Base-by-base conservation (phyloP, 2,329 filamentous ascomycete species). In the Nemania abortiva region DNA sequence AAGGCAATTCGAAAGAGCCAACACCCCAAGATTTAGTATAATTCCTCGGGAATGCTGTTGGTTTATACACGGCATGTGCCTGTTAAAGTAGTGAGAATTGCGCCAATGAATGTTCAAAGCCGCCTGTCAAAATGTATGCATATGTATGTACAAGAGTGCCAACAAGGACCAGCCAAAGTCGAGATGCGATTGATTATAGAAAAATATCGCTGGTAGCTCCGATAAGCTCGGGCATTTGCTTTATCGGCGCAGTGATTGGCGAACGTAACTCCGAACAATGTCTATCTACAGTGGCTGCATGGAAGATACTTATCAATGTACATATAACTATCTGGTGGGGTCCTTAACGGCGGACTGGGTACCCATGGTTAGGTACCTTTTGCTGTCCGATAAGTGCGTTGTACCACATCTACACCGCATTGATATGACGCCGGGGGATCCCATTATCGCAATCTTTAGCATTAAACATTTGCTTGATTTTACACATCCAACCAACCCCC, bases 201-300 rank as follows among this genome's bases (percentile, higher is more conserved):
- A 65, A 63, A 68, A 58, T 37, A 37, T 29, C 56, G 29, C 31
- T 27, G 54, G 68, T 72, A 77, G 71, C 71, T 75, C 73, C 74
- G 74, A 77, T 74, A 75, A 74, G 64, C 70, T 72, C 59, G 62
- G 71, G 59, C 63, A 55, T 71, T 56, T 27, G 47, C 31, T 34
- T 71, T 68, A 68, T 72, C 66, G 56, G 42, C 13, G 27, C 58
- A 29, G 20, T 64, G 63, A 68, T 63, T 65, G 53, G 57, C 22
- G 52, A 52, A 18, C 50, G 71, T 73, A 75, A 70, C 66, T 72
- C 74, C 73, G 73, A 75, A 68, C 56, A 61, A n/a, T n/a, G 24
- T 24, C 55, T 7, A 47, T 39, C 15, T 64, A 63, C 15, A 37
- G 47, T 27, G 22, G 20, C 22, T 13, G 11, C 20, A 37, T 37